Evolutionary conservation across 169 alveolate species (phyloP), one percentile per base, ranked within the genome.

Genomic region (Hepatocystis sp.): DNA sequence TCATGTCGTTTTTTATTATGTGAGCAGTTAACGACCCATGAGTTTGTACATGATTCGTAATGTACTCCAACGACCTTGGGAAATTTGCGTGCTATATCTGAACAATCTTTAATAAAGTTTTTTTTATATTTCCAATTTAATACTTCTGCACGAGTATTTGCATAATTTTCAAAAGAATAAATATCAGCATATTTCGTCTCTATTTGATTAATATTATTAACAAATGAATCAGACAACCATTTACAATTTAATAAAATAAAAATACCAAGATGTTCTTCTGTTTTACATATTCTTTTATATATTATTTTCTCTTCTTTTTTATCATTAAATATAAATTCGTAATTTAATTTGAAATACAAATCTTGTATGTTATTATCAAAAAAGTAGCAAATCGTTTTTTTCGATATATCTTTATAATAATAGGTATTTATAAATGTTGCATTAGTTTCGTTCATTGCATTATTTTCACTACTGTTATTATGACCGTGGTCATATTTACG

Each of bases 1-100:
- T 84, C 85, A 32, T 39, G 36, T 39, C 90, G 61, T 53, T 55
- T 65, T 36, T 46, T 51, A 36, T 66, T 66, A 27, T 28, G 32
- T 8, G 81, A 28, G 46, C 90, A 34, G 15, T 42, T 84, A 28
- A 55, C 85, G n/a, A 84, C 90, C 90, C 90, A 84, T n/a, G 85
- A 66, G 42, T 51, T 32, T n/a, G 90, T 46, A 64, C 34, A 42
- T 1, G 84, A 64, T 64, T 84, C 90, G 42, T 84, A 84, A 36
- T 65, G 78, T 8, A 84, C 90, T 11, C 90, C 90, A 60, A 60
- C 49, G 30, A 58, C 40, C 28, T 49, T 64, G 1, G 90, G 90
- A 19, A 65, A 49, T 17, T 78, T 60, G 23, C 60, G 56, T 4
- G 88, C 28, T 13, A 78, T 60, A 5, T 49, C 81, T 10, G 67